These are phyloP conservation scores for Nymphaea colorata DNA, from an alignment of 164 flowering plant genomes.

Conservation along the genomic window DNA sequence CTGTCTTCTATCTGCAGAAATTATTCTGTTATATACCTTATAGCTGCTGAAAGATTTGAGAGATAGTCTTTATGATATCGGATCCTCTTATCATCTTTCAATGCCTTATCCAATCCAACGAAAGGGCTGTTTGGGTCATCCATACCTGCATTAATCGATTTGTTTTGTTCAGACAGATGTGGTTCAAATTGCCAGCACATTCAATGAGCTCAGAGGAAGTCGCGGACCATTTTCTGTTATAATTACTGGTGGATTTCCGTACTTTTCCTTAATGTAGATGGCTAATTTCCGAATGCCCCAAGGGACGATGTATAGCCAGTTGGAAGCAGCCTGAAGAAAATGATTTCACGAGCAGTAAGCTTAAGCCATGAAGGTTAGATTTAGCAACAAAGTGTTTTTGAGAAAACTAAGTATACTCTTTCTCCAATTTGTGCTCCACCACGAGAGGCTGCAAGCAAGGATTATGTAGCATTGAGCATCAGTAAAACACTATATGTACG, in stretches of 20 bases:
- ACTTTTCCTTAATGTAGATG: conserved; percentile 50
- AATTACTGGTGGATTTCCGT: conserved; percentile 57
- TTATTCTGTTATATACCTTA: conserved; percentile 28
- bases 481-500: neutral
- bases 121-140: conserved; percentile 58
- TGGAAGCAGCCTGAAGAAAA: conserved; percentile 48
- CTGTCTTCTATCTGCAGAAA: neutral
- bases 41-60: conserved; percentile 72
- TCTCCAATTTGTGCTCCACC: conserved; percentile 58
- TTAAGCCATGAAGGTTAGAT: neutral
- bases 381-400: neutral
- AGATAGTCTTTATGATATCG: conserved; percentile 68
- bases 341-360: neutral
- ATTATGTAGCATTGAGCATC: neutral
- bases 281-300: conserved; percentile 68
- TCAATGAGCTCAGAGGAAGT: neutral
- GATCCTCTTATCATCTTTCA: conserved; percentile 73
- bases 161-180: neutral
- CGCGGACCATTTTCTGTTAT: conserved; percentile 84
- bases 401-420: conserved; percentile 31
- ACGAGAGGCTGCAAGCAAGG: conserved; percentile 32
- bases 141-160: conserved; percentile 45
- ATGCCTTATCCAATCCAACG: conserved; percentile 26
- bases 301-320: conserved; percentile 81
- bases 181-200: neutral